Evolutionary conservation across 225 moss, liverwort and hornwort genomes (phyloP), one percentile per base, ranked within the genome.

Genomic region (Asterella californica): DNA sequence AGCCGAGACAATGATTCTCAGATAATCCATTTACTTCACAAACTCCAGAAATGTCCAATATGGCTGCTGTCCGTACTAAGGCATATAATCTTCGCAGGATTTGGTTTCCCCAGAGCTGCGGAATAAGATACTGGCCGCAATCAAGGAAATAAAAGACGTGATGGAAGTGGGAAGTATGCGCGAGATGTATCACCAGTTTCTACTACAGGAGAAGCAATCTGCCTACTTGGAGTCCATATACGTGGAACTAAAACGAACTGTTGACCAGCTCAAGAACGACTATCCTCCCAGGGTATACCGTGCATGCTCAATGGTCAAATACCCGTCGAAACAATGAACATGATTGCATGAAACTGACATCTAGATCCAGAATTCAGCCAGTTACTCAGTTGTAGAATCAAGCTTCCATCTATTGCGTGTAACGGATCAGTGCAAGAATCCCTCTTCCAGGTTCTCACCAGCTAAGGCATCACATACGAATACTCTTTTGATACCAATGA

Each of bases 101-200:
- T 67, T 74, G 54, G 74, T 84, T 65, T 75, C 88, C 76, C 83
- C 83, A 42, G 87, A 89, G 19, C 52, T 87, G 65, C 67, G 80
- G 66, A 30, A 27, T 17, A 80, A 61, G n/a, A 88, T 93, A 1
- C 62, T 79, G 82, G 76, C 47, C 48, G 82, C 48, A 61, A 87
- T 92, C 45, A 85, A 60, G 74, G 84, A 91, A 60, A 91, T 95
- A 25, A 93, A 84, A 17, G 59, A 76, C 53, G 84, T 91, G 0
- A 95, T 93, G 95, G 87, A 89, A 12, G 91, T 92, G 0, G 87
- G 88, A 27, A 91, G 86, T 14, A 92, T 93, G 92, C 88, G 91
- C 67, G 93, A 89, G 45, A 89, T 91, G 90, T 93, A 91, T 74
- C 75, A 91, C 42, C 84, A 92, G 21, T 90, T 81, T 32, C 57